These are phyloP conservation scores for Gynostemma pentaphyllum DNA, from an alignment of 306 rosid species.

Conservation along the genomic window DNA sequence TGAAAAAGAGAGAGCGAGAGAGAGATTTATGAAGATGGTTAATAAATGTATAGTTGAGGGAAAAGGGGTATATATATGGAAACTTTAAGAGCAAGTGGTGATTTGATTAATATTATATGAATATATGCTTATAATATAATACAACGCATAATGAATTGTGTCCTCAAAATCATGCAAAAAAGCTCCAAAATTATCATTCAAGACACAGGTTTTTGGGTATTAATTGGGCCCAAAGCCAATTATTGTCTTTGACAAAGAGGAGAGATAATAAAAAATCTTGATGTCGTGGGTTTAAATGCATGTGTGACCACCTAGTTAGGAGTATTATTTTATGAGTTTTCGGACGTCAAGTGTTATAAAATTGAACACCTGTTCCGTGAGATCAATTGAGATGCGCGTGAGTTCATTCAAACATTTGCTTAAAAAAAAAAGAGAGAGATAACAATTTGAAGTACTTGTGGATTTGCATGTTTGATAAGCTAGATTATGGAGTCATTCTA, in stretches of 20 bases:
- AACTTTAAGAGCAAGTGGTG: conserved; percentile 2
- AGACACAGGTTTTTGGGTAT: neutral
- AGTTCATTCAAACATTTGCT: too few relatives aligned
- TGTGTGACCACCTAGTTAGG: too few relatives aligned
- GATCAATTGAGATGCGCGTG: too few relatives aligned
- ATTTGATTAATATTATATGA: too few relatives aligned
- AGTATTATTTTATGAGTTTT: too few relatives aligned
- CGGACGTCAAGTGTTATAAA: too few relatives aligned
- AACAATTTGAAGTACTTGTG: neutral
- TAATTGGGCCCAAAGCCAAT: neutral
- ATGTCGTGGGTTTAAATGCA: too few relatives aligned
- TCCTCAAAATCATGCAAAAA: neutral
- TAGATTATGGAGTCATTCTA: neutral
- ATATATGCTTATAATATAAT: neutral
- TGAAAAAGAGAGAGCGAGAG: neutral
- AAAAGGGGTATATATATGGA: neutral
- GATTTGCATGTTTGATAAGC: neutral
- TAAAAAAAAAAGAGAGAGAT: neutral
- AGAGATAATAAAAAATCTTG: too few relatives aligned
- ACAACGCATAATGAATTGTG: neutral
- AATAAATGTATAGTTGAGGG: neutral
- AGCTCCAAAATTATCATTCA: neutral
- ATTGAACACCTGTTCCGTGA: too few relatives aligned
- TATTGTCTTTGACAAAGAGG: too few relatives aligned
- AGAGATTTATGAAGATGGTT: neutral